These are phyloP conservation scores for Pseudofabraea citricarpa DNA, from an alignment of 2,329 filamentous ascomycete species.

Conservation along the genomic window DNA sequence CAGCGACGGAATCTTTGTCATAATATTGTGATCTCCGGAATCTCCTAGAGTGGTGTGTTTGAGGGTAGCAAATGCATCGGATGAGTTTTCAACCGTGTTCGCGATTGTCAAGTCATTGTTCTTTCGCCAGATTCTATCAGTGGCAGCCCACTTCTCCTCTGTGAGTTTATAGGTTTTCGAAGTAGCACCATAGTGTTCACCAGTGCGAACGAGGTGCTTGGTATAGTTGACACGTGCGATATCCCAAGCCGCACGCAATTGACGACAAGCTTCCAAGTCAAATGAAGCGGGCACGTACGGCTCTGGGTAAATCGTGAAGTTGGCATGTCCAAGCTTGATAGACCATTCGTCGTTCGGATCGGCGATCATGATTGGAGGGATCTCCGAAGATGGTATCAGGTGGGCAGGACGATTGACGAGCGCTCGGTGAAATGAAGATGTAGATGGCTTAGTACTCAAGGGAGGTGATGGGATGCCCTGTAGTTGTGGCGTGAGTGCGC, in stretches of 20 bases:
- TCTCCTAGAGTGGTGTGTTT: constrained; percentile 42
- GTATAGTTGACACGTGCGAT: constrained; percentile 79
- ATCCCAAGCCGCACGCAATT: constrained; percentile 77
- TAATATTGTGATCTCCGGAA: constrained; percentile 35
- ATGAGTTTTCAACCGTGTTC: constrained; percentile 37
- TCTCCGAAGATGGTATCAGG: constrained; percentile 45
- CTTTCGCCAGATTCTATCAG: constrained; percentile 68
- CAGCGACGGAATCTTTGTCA: constrained; percentile 64
- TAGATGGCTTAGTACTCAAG: constrained; percentile 71
- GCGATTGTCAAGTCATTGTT: constrained; percentile 62
- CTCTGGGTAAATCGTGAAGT: constrained; percentile 81
- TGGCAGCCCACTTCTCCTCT: constrained; percentile 81
- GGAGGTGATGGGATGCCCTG: constrained; percentile 58
- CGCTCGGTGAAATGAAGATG: constrained; percentile 63
- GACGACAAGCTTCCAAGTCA: constrained; percentile 49
- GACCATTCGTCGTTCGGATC: constrained; percentile 79
- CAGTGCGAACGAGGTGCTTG: constrained; percentile 80
- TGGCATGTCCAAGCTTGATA: constrained; percentile 80
- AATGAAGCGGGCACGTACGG: constrained; percentile 68
- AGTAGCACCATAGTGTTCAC: constrained; percentile 85
- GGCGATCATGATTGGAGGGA: constrained; percentile 62
- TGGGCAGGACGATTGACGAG: constrained; percentile 36
- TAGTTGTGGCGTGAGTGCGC: constrained; percentile 36
- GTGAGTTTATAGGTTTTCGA: constrained; percentile 85
- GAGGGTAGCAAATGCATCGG: constrained; percentile 36